Conservation (phyloP, 2,329 filamentous ascomycete species). For the Talaromyces sp. region DNA sequence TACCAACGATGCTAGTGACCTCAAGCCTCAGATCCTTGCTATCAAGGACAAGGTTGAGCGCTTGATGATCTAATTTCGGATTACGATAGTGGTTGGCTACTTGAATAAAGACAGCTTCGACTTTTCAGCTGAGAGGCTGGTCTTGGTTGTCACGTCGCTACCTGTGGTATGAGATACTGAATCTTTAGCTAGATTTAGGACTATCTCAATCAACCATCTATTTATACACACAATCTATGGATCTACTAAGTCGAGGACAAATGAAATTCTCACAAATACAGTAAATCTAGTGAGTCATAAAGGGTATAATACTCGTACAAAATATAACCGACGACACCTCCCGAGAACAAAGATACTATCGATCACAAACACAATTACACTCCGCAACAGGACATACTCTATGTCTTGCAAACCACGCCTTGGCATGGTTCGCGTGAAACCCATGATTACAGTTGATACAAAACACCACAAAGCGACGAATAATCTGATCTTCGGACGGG, state of each 20-base stretch:
- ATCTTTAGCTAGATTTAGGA: slow-evolving; percentile 12
- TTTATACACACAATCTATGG: too few relatives aligned
- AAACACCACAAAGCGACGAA: slow-evolving; percentile 57
- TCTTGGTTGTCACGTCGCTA: neutral
- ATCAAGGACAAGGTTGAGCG: slow-evolving; percentile 96
- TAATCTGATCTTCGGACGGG: slow-evolving; percentile 40
- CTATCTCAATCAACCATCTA: neutral
- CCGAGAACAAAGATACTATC: slow-evolving; percentile 20
- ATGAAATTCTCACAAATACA: neutral
- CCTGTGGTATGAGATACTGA: neutral
- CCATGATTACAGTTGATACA: slow-evolving; percentile 63
- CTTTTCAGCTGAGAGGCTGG: neutral
- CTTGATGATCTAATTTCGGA: slow-evolving; percentile 80
- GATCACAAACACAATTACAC: slow-evolving; percentile 41
- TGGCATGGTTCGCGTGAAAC: slow-evolving; percentile 61
- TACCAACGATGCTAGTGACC: slow-evolving; percentile 83
- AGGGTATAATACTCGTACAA: slow-evolving; percentile 18
- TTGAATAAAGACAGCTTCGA: neutral
- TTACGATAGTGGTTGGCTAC: slow-evolving; percentile 2
- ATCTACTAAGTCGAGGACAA: too few relatives aligned
- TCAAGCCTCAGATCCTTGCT: slow-evolving; percentile 79
- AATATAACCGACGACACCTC: neutral
- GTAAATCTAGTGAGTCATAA: neutral
- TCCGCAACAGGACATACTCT: slow-evolving; percentile 41
- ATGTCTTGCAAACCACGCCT: slow-evolving; percentile 54